Conservation (phyloP, 2,329 filamentous ascomycete genomes). For the Escovopsis sp. region DNA sequence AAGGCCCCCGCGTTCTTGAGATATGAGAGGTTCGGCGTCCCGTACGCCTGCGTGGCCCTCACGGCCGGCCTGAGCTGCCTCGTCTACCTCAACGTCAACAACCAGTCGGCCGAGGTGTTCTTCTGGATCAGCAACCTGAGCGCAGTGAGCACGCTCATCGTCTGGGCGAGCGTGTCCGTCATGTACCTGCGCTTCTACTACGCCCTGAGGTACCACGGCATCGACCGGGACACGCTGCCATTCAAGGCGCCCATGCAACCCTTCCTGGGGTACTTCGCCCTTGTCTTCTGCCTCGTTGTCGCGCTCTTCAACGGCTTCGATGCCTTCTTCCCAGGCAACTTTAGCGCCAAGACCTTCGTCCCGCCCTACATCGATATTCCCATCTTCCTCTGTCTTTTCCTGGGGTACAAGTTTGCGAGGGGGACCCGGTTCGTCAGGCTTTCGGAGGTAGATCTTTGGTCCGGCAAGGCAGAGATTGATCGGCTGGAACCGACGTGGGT, state of each 20-base stretch:
- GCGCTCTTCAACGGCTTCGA: constrained; percentile 58
- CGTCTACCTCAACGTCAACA: constrained; percentile 44
- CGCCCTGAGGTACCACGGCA: constrained; percentile 47
- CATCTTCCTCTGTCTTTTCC: constrained; percentile 47
- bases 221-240: constrained; percentile 47
- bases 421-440: constrained; percentile 32
- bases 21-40: constrained; percentile 15
- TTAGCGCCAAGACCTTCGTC: constrained; percentile 37
- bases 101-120: constrained; percentile 42
- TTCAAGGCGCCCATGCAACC: constrained; percentile 54
- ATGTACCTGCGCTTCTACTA: constrained; percentile 56
- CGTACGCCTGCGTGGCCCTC: constrained; percentile 15
- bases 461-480: constrained; percentile 24
- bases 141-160: constrained; percentile 55
- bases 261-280: constrained; percentile 48
- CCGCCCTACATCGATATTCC: constrained; percentile 56
- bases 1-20: constrained; percentile 26
- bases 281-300: constrained; percentile 47
- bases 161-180: constrained; percentile 51
- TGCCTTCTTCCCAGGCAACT: constrained; percentile 46
- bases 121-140: constrained; percentile 45
- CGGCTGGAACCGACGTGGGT: constrained; percentile 21
- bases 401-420: constrained; percentile 50
- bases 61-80: constrained; percentile 44
- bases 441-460: constrained; percentile 25